phyloP scores from a whole-genome alignment of 768 basidiomycete species.

The Amanita rimosa region DNA sequence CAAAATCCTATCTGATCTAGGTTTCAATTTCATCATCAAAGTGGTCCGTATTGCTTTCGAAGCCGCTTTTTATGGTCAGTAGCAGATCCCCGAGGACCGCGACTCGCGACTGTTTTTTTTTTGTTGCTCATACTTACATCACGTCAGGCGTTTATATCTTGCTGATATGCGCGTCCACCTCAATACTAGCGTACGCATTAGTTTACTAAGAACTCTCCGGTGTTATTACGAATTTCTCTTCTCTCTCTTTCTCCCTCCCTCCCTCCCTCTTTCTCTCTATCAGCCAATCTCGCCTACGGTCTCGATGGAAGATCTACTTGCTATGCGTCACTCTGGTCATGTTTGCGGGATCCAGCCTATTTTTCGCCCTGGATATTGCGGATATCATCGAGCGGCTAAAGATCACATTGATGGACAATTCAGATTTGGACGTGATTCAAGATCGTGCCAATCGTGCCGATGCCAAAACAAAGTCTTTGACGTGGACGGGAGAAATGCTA shows the following conservation, averaged over 20 bases:
- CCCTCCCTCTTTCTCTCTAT: neutral
- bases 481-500: slow-evolving; percentile 20
- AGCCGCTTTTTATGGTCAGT: slow-evolving; percentile 10
- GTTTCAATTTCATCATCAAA: slow-evolving; percentile 10
- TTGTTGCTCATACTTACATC: too few relatives aligned
- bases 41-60: slow-evolving; percentile 10
- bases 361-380: slow-evolving; percentile 16
- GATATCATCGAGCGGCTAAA: slow-evolving; percentile 18
- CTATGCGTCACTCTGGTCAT: slow-evolving; percentile 15
- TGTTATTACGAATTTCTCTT: neutral
- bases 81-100: neutral
- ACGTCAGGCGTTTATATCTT: slow-evolving; percentile 9
- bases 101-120: too few relatives aligned
- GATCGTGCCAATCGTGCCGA: slow-evolving; percentile 14
- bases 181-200: slow-evolving; percentile 9
- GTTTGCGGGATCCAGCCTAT: slow-evolving; percentile 17
- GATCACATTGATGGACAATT: slow-evolving; percentile 14
- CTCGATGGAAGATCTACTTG: slow-evolving; percentile 11
- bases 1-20: slow-evolving; percentile 8
- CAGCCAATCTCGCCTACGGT: slow-evolving; percentile 11
- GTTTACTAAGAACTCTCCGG: too few relatives aligned
- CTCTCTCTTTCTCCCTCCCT: too few relatives aligned
- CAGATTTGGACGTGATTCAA: slow-evolving; percentile 6
- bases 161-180: slow-evolving; percentile 9
- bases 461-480: slow-evolving; percentile 12